phyloP scores from a whole-genome alignment of 2,329 filamentous ascomycete species.

The Cladorrhinum sp. region DNA sequence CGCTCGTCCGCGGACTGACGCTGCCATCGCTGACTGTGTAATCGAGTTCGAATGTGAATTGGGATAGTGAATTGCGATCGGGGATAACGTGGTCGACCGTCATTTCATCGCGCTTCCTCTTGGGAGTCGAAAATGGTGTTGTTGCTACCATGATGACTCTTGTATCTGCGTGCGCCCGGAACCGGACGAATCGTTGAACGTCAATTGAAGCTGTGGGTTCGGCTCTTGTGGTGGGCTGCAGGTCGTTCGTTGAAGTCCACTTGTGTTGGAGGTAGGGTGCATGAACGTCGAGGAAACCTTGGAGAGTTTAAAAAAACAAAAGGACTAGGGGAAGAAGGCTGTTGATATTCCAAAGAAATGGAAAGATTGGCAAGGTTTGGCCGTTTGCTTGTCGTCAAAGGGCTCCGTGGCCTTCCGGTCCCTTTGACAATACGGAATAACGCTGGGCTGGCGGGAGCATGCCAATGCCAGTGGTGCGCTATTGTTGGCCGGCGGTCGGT shows the following conservation, averaged over 20 bases:
- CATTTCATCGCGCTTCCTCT: conserved; percentile 30
- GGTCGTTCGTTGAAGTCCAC: neutral
- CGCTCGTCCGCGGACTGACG: conserved; percentile 51
- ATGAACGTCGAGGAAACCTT: neutral
- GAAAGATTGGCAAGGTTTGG: neutral
- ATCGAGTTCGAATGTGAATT: conserved; percentile 46
- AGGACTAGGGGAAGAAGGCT: neutral
- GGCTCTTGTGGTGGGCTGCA: neutral
- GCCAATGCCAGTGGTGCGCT: conserved; percentile 3
- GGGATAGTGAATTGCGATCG: conserved; percentile 14
- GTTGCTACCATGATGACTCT: conserved; percentile 21
- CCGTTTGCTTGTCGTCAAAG: neutral
- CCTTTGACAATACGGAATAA: neutral
- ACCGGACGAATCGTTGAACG: neutral
- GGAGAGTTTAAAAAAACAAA: neutral
- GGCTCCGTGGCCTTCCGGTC: neutral
- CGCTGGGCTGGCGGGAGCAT: neutral
- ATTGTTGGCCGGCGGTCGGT: conserved; percentile 7
- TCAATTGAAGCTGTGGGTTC: conserved; percentile 5
- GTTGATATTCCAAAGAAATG: neutral
- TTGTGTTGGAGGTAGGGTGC: neutral
- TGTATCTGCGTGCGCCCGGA: neutral
- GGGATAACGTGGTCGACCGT: conserved; percentile 17
- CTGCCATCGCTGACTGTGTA: conserved; percentile 43
- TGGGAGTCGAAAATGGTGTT: conserved; percentile 30